These are phyloP conservation scores for Penicillium lagena DNA, from an alignment of 495 filamentous ascomycete species.

Conservation along the genomic window DNA sequence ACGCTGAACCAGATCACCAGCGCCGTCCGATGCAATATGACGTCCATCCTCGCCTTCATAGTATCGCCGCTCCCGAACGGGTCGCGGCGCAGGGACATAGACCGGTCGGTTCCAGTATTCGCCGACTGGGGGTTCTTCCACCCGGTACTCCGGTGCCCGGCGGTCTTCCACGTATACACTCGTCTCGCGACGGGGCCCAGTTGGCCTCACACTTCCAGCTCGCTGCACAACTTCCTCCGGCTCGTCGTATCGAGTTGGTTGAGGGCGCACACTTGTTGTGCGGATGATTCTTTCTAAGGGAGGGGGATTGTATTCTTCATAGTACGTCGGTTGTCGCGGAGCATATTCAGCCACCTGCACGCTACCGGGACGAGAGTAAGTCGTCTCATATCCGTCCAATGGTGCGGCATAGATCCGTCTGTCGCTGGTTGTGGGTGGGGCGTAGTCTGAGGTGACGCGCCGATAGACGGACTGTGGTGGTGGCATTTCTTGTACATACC, in stretches of 20 bases:
- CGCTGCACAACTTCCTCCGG: slow-evolving; percentile 40
- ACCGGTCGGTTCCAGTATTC: no score
- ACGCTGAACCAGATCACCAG: slow-evolving; percentile 22
- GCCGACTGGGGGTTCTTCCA: no score
- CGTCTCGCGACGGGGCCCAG: slow-evolving; percentile 24
- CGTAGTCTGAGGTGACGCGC: slow-evolving; percentile 35
- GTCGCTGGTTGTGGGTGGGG: slow-evolving; percentile 25
- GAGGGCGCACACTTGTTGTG: slow-evolving; percentile 52
- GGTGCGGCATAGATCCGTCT: slow-evolving; percentile 25
- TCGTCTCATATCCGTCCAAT: slow-evolving; percentile 28
- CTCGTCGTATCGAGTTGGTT: slow-evolving; percentile 48
- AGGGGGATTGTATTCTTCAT: slow-evolving; percentile 34
- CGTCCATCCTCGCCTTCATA: slow-evolving; percentile 29
- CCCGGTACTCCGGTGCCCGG: slow-evolving; percentile 19
- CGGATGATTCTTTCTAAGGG: slow-evolving; percentile 50
- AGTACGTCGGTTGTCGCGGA: slow-evolving; percentile 25
- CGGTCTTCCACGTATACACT: slow-evolving; percentile 37
- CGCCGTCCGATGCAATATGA: slow-evolving; percentile 23
- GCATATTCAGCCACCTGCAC: slow-evolving; percentile 40
- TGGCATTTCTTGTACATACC: slow-evolving; percentile 42
- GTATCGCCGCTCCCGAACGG: slow-evolving; percentile 33
- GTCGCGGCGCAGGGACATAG: slow-evolving; percentile 38
- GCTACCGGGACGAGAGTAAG: slow-evolving; percentile 29
- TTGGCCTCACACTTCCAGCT: slow-evolving; percentile 46
- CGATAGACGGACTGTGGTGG: slow-evolving; percentile 34